These are phyloP conservation scores for Russula earlei DNA, from an alignment of 768 basidiomycete species.

Conservation along the genomic window DNA sequence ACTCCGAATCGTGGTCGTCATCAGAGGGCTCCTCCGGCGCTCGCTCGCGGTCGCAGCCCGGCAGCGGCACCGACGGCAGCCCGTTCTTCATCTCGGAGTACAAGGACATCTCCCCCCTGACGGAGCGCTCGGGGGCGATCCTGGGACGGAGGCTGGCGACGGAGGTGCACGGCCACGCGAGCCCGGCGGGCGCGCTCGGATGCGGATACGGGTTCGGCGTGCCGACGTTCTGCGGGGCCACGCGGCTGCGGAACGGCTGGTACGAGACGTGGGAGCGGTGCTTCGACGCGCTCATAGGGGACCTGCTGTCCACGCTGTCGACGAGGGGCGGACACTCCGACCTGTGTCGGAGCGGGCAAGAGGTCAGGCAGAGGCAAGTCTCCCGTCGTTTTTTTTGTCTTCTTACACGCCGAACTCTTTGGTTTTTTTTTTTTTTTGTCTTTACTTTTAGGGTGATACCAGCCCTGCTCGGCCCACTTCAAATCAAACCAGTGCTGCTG, in stretches of 20 bases:
- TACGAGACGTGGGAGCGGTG: slow-evolving; percentile 62
- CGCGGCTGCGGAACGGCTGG: slow-evolving; percentile 65
- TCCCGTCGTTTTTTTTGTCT: no score
- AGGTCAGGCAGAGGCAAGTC: slow-evolving; percentile 38
- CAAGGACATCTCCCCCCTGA: slow-evolving; percentile 46
- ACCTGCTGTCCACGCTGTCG: slow-evolving; percentile 41
- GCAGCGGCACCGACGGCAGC: slow-evolving; percentile 21
- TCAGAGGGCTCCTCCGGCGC: no score
- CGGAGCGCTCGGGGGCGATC: slow-evolving; percentile 34
- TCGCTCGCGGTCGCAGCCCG: no score
- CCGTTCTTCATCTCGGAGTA: slow-evolving; percentile 73
- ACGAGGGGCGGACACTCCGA: slow-evolving; percentile 34
- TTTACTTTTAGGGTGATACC: slow-evolving; percentile 37
- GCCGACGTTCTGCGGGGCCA: slow-evolving; percentile 71
- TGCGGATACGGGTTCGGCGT: slow-evolving; percentile 54
- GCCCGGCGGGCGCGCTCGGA: slow-evolving; percentile 30
- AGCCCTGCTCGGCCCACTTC: slow-evolving; percentile 47
- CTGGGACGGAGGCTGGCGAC: slow-evolving; percentile 56
- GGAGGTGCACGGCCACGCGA: slow-evolving; percentile 53
- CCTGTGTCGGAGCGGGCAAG: slow-evolving; percentile 43
- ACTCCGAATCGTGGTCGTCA: no score
- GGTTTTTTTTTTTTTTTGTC: not conserved
- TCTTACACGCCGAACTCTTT: not conserved
- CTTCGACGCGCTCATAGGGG: slow-evolving; percentile 50
- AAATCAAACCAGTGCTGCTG: slow-evolving; percentile 55